Conservation (phyloP, 2,329 filamentous ascomycete species). For the Ceratocystis smalleyi region DNA sequence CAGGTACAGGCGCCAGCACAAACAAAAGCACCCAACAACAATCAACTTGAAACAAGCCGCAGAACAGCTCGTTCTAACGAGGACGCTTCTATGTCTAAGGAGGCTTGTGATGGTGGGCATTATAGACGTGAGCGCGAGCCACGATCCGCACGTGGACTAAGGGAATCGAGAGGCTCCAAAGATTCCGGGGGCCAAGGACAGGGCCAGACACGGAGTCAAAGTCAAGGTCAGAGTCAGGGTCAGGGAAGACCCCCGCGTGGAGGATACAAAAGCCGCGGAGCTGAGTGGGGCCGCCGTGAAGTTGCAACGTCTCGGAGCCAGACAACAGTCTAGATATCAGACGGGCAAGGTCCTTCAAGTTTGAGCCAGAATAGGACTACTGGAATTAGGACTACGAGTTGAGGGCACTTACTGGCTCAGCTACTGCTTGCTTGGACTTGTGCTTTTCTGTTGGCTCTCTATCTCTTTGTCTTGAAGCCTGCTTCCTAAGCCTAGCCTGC, state of each 20-base stretch:
- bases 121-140: no score
- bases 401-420: no score
- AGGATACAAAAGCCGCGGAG: conserved; percentile 11
- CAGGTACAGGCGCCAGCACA: background rate
- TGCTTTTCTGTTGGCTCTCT: no score
- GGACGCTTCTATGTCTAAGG: background rate
- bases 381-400: no score
- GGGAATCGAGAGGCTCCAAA: background rate
- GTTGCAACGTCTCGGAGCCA: background rate
- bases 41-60: background rate
- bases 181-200: background rate
- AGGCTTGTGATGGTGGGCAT: no score
- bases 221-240: background rate
- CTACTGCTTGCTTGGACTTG: no score
- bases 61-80: background rate
- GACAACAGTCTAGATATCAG: background rate
- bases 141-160: background rate
- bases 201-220: background rate
- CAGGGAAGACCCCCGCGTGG: background rate
- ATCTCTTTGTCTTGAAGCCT: no score
- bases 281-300: conserved; percentile 14
- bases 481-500: no score
- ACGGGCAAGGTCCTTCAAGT: background rate
- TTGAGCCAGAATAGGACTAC: no score
- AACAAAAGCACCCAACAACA: background rate